Evolutionary conservation across 352 stramenopile species (phyloP).

Genomic region (Phytophthora pistaciae): DNA sequence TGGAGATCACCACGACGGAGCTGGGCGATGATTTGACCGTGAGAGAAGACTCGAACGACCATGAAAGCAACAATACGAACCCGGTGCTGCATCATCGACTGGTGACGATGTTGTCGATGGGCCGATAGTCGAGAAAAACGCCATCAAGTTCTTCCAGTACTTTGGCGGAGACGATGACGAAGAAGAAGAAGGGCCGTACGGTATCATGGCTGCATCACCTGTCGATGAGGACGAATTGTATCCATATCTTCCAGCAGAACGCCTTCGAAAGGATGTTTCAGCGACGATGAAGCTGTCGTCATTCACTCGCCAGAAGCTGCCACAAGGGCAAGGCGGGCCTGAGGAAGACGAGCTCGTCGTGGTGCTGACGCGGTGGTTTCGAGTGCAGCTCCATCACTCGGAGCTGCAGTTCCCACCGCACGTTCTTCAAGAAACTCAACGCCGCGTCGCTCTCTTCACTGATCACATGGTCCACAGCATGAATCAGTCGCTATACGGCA

Average conservation of each 20-base stretch:
- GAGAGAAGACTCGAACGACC: conserved; percentile 49
- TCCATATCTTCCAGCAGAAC: too few species aligned
- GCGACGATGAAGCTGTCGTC: conserved; percentile 35
- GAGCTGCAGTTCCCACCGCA: conserved; percentile 22
- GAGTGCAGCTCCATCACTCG: conserved; percentile 27
- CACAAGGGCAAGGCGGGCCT: not conserved
- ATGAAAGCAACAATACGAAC: conserved; percentile 16
- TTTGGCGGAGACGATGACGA: conserved; percentile 7
- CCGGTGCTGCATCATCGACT: conserved; percentile 44
- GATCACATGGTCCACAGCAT: conserved; percentile 45
- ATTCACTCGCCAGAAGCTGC: conserved; percentile 26
- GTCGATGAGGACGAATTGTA: conserved; percentile 35
- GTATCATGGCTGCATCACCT: conserved; percentile 34
- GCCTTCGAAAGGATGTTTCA: conserved; percentile 25
- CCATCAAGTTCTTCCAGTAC: conserved; percentile 42
- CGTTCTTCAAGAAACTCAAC: conserved; percentile 26
- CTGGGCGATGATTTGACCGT: conserved; percentile 44
- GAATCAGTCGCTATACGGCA: conserved; percentile 34
- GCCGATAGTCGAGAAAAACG: conserved; percentile 45
- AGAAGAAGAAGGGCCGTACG: conserved; percentile 16
- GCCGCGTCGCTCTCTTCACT: conserved; percentile 20
- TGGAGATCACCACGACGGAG: conserved; percentile 54
- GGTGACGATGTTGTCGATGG: conserved; percentile 29
- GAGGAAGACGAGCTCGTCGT: conserved; percentile 33
- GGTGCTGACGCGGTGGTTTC: conserved; percentile 33